Percentiles rank a stretch among this genome's conserved stretches.
phyloP scores from a whole-genome alignment of 108 stramenopile species.

The Asterionellopsis glacialis region DNA sequence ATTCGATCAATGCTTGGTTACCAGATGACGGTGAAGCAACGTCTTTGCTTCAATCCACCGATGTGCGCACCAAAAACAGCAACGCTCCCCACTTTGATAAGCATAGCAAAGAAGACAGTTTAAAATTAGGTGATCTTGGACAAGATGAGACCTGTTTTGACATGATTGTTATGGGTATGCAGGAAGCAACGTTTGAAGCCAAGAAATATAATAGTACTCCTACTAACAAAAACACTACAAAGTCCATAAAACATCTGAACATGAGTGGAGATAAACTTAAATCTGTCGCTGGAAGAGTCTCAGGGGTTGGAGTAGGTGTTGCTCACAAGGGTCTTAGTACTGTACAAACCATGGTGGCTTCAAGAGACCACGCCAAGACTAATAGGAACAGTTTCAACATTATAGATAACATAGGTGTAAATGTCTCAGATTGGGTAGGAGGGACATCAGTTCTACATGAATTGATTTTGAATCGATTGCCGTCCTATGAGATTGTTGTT shows the following conservation, averaged over 20 bases:
- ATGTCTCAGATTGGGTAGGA: constrained; percentile 4
- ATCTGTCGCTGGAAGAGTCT: too few relatives aligned
- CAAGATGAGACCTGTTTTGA: constrained; percentile 31
- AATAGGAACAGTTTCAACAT: neutral
- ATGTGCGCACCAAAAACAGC: neutral
- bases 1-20: constrained; percentile 42
- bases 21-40: constrained; percentile 32
- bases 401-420: neutral
- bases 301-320: neutral
- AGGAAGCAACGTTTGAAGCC: constrained; percentile 48
- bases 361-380: constrained; percentile 12
- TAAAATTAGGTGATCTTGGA: neutral
- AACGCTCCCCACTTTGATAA: constrained; percentile 6
- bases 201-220: neutral
- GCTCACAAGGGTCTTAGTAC: constrained; percentile 11
- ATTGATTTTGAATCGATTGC: constrained; percentile 20
- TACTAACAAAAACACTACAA: neutral
- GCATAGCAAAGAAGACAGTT: neutral
- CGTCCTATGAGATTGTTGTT: constrained; percentile 33
- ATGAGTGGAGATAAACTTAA: neutral
- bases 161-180: constrained; percentile 58
- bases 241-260: neutral
- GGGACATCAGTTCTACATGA: constrained; percentile 28
- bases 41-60: constrained; percentile 4
- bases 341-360: constrained; percentile 1